A percentile compares a stretch with the other conserved stretches of the same genome.
phyloP scores from a whole-genome alignment of 345 rosid species.

The Rhodomyrtus tomentosa region DNA sequence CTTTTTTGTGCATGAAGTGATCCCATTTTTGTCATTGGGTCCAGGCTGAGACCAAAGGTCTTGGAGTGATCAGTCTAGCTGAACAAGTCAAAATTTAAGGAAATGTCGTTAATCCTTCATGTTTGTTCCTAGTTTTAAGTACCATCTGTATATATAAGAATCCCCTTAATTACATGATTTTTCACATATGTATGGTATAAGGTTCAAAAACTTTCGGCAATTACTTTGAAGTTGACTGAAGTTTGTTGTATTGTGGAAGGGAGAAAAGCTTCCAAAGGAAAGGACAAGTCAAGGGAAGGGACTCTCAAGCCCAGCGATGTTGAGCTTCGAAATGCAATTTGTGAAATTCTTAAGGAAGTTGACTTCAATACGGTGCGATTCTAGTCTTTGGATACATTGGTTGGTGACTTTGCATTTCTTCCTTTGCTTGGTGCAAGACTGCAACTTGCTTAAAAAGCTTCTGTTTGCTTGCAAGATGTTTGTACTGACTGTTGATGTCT shows the following conservation, averaged over 20 bases:
- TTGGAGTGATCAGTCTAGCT: not conserved
- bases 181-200: not conserved
- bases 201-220: not conserved
- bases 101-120: not conserved
- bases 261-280: slow-evolving; percentile 43
- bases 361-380: slow-evolving; percentile 76
- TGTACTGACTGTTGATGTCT: not conserved
- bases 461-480: not conserved
- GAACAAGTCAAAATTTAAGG: not conserved
- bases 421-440: not conserved
- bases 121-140: not conserved
- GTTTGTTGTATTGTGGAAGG: slow-evolving; percentile 15
- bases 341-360: slow-evolving; percentile 71
- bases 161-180: not conserved
- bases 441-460: not conserved
- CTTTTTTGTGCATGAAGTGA: not conserved
- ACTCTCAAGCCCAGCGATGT: slow-evolving; percentile 34
- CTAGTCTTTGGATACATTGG: not conserved
- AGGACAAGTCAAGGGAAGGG: slow-evolving; percentile 40
- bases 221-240: not conserved
- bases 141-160: not conserved
- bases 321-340: slow-evolving; percentile 55
- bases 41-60: not conserved
- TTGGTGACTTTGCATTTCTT: not conserved
- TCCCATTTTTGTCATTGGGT: not conserved